Conservation (phyloP, 345 rosid species). For the Citrus sp. region DNA sequence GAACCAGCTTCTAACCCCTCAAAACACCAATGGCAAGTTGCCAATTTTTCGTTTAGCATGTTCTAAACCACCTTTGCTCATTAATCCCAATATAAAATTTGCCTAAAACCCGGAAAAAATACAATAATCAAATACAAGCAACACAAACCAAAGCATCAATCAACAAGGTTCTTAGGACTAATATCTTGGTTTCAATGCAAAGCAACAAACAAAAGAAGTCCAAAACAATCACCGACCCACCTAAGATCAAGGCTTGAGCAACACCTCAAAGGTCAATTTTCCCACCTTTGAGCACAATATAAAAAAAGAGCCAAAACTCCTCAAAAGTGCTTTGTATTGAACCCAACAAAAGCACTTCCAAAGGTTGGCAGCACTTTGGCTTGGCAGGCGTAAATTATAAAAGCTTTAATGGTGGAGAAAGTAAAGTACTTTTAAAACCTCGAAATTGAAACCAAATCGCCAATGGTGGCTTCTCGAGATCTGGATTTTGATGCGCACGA, state of each 20-base stretch:
- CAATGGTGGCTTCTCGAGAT: conserved; percentile 30
- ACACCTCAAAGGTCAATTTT: conserved; percentile 19
- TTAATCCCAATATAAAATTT: conserved; percentile 25
- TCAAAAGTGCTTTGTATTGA: conserved; percentile 31
- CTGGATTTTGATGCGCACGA: conserved; percentile 39
- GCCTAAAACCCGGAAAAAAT: conserved; percentile 34
- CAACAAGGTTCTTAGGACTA: conserved; percentile 3
- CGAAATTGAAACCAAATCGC: conserved; percentile 9
- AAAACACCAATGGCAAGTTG: conserved; percentile 17
- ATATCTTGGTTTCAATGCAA: conserved; percentile 62
- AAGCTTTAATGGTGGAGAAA: conserved; percentile 48
- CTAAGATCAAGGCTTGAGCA: conserved; percentile 32
- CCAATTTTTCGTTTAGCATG: conserved; percentile 18
- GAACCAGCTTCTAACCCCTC: conserved; percentile 35
- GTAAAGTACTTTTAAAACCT: conserved; percentile 28
- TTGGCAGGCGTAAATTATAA: neutral
- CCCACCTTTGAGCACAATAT: conserved; percentile 19
- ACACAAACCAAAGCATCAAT: conserved; percentile 23
- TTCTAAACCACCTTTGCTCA: conserved; percentile 20
- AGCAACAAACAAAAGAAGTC: conserved; percentile 29
- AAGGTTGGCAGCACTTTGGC: neutral
- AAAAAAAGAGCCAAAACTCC: conserved; percentile 20
- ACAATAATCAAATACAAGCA: conserved; percentile 33
- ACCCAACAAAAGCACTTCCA: conserved; percentile 13
- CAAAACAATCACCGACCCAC: conserved; percentile 52